Conservation (phyloP, 495 filamentous ascomycete species). For the Corynascus novoguineensis region DNA sequence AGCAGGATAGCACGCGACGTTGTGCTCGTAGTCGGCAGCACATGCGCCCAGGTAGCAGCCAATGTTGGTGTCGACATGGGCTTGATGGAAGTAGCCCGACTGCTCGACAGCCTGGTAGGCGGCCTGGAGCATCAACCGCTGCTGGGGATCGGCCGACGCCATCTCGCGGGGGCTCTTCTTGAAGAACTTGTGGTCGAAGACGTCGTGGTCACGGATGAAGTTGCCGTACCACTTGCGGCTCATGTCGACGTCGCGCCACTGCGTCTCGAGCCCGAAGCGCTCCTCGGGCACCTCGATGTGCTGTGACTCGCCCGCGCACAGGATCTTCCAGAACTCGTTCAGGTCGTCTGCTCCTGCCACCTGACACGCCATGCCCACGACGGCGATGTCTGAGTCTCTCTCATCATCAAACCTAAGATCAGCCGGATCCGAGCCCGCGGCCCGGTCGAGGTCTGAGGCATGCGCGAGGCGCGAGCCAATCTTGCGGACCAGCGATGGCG, state of each 20-base stretch:
- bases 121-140: conserved; percentile 65
- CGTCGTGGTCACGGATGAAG: conserved; percentile 37
- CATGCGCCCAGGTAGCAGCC: conserved; percentile 5
- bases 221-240: conserved; percentile 15
- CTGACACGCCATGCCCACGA: background rate
- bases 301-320: background rate
- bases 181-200: conserved; percentile 53
- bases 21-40: background rate
- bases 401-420: background rate
- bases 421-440: background rate
- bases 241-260: background rate
- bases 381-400: background rate
- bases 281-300: background rate
- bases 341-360: background rate
- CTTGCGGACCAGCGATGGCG: background rate
- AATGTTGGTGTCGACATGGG: background rate
- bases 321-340: background rate
- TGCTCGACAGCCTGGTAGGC: conserved; percentile 73
- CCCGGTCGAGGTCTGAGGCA: background rate
- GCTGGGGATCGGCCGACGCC: conserved; percentile 61
- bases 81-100: conserved; percentile 1
- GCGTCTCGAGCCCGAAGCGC: background rate
- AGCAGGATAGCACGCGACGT: conserved; percentile 41
- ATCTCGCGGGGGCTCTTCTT: conserved; percentile 52
- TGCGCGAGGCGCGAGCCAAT: background rate